Conservation (phyloP, 2,329 filamentous ascomycete species). For the Exophiala calicioides region DNA sequence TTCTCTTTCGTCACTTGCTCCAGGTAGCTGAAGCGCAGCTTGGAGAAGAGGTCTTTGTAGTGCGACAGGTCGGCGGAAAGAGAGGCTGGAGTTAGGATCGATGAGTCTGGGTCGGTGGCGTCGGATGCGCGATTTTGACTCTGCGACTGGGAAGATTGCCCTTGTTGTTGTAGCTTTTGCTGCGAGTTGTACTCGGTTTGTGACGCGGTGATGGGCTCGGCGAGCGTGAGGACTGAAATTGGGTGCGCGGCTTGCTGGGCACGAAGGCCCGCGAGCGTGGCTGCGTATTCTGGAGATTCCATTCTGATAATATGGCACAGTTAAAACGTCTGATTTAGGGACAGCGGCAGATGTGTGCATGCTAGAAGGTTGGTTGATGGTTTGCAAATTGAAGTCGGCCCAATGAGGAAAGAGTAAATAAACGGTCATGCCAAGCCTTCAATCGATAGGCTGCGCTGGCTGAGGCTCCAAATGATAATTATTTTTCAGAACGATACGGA, state of each 20-base stretch:
- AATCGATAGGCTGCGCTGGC: too few species aligned
- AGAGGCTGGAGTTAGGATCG: conserved; percentile 66
- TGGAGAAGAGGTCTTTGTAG: conserved; percentile 90
- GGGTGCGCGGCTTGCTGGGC: conserved; percentile 30
- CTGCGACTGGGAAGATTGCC: background rate
- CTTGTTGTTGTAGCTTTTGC: conserved; percentile 6
- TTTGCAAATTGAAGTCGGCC: background rate
- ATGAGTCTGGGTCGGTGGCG: conserved; percentile 64
- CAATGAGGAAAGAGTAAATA: conserved; percentile 10
- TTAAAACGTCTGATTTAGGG: too few species aligned
- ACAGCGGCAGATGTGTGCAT: background rate
- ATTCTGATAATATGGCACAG: too few species aligned
- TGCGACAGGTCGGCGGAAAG: conserved; percentile 82
- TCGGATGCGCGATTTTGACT: conserved; percentile 56
- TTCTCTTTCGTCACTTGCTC: conserved; percentile 99
- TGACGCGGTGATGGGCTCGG: conserved; percentile 29
- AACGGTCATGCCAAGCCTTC: conserved; percentile 8
- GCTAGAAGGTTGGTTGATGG: background rate
- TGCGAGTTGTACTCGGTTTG: background rate
- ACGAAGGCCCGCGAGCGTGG: conserved; percentile 29
- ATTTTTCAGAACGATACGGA: too few species aligned
- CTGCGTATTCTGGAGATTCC: conserved; percentile 42
- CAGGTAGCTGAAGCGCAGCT: conserved; percentile 94
- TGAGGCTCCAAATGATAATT: too few species aligned
- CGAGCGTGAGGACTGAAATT: conserved; percentile 40